A percentile compares a stretch with the other conserved stretches of the same genome.
Conservation (phyloP, 2,329 filamentous ascomycete species). For the Drechslerella dactyloides region DNA sequence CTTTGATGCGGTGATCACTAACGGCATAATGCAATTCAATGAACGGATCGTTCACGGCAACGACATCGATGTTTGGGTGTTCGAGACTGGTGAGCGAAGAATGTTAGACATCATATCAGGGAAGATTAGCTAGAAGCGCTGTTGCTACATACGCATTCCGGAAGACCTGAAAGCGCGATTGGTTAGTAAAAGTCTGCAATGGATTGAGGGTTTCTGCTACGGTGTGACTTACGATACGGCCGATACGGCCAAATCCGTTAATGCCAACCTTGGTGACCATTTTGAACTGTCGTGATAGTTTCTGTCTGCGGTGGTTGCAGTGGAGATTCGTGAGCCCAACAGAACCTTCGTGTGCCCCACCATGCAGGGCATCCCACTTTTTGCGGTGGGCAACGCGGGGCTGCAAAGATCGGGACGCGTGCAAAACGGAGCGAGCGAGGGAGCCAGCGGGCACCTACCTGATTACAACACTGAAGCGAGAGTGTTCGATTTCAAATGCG, state of each 20-base stretch:
- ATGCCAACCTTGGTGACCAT: slow-evolving; percentile 55
- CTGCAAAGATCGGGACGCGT: not conserved
- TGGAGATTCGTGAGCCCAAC: slow-evolving; percentile 6
- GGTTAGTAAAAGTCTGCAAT: slow-evolving; percentile 36
- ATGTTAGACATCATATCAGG: slow-evolving; percentile 7
- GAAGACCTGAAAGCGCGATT: slow-evolving; percentile 69
- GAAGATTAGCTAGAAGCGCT: slow-evolving; percentile 12
- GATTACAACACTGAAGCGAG: not conserved
- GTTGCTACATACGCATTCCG: slow-evolving; percentile 78
- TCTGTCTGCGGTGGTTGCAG: not conserved
- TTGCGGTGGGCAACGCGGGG: slow-evolving; percentile 35
- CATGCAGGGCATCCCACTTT: slow-evolving; percentile 27
- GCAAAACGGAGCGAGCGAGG: not conserved
- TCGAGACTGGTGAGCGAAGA: slow-evolving; percentile 66
- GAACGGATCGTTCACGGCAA: slow-evolving; percentile 99
- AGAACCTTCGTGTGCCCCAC: slow-evolving; percentile 19
- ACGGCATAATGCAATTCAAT: slow-evolving; percentile 97
- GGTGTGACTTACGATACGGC: slow-evolving; percentile 73
- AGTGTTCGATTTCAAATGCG: not conserved
- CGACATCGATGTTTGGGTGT: slow-evolving; percentile 86
- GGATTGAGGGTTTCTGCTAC: slow-evolving; percentile 5
- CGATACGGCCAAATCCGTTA: slow-evolving; percentile 96
- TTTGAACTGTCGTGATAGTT: slow-evolving; percentile 32
- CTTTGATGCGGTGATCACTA: slow-evolving; percentile 64
- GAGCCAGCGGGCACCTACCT: slow-evolving; percentile 6